Evolutionary conservation across 1,139 yeast genomes (phyloP).

Genomic region (Hyphopichia fennica): DNA sequence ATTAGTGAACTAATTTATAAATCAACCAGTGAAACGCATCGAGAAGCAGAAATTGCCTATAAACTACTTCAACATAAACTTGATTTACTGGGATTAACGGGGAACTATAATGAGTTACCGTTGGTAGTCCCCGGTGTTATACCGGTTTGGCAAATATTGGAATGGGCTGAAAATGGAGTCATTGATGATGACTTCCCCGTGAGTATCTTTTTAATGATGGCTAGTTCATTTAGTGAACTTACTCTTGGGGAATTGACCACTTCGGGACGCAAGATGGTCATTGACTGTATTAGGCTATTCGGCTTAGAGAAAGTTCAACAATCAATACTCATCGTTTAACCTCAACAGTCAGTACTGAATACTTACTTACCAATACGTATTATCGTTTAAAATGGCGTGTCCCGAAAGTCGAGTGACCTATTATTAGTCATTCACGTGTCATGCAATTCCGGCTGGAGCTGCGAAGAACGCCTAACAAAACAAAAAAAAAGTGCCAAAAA

Average conservation of each 20-base stretch:
- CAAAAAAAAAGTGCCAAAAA: not conserved
- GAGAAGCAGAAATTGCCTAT: conserved; percentile 22
- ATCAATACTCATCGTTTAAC: conserved; percentile 19
- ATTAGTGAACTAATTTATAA: conserved; percentile 41
- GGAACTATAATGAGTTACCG: conserved; percentile 26
- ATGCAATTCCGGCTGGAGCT: no score
- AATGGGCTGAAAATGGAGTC: conserved; percentile 19
- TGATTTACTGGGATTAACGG: not conserved
- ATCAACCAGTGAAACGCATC: conserved; percentile 16
- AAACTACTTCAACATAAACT: conserved; percentile 13
- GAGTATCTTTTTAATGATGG: conserved; percentile 12
- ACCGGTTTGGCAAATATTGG: conserved; percentile 47
- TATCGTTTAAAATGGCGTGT: no score
- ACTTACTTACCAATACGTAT: no score
- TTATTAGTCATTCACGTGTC: not conserved
- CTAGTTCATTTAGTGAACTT: conserved; percentile 12
- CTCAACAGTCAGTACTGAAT: no score
- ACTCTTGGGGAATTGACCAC: conserved; percentile 19
- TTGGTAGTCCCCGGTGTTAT: conserved; percentile 51
- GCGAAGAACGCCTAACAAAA: not conserved
- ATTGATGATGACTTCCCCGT: conserved; percentile 18
- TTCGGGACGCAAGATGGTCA: conserved; percentile 24
- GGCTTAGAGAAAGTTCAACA: conserved; percentile 33
- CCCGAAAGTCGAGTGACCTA: not conserved
- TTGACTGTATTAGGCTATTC: conserved; percentile 42